Base-by-base conservation (phyloP, 768 basidiomycete species). In the Mycena floridula region DNA sequence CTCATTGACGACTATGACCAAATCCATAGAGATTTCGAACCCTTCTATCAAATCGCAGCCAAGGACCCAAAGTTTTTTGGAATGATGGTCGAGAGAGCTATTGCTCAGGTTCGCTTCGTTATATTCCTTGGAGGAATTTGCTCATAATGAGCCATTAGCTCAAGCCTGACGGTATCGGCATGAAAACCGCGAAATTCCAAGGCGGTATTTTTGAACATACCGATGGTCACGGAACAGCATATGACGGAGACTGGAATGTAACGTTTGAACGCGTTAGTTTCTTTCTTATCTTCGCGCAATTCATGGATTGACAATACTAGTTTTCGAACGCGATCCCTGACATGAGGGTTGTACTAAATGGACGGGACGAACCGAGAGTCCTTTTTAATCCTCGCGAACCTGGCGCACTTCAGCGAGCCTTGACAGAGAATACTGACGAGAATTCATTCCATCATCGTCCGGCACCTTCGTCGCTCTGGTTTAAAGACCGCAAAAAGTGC, bases 311-410 rank as follows among this genome's bases (percentile, higher is more conserved):
- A 30, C 9, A 9, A 30, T 9, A 9, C 16, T 16, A n/a, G n/a
- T n/a, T n/a, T n/a, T n/a, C n/a, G n/a, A n/a, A n/a, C n/a, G n/a
- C n/a, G n/a, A 30, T 53, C 21, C 52, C 49, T 3, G 42, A 45
- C 27, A 15, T 49, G 24, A 49, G 46, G 15, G 4, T 54, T 7
- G 15, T 54, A 47, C 50, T 37, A 48, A 63, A 43, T 37, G 41
- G 51, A 56, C 23, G 56, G 44, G 36, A 56, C 58, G 40, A 66
- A 48, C 53, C 52, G 18, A 49, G 52, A 18, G 50, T 54, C 12
- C 49, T 40, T n/a, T 54, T 54, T 22, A 42, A 50, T 20, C 40
- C 38, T 1, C 45, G 47, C 16, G 25, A 30, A 30, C 9, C 28
- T 16, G 28, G 28, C 16, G 28, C 28, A 16, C 9, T 30, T 9